phyloP scores from a whole-genome alignment of 257 asterid genomes.

The Lycium barbarum region DNA sequence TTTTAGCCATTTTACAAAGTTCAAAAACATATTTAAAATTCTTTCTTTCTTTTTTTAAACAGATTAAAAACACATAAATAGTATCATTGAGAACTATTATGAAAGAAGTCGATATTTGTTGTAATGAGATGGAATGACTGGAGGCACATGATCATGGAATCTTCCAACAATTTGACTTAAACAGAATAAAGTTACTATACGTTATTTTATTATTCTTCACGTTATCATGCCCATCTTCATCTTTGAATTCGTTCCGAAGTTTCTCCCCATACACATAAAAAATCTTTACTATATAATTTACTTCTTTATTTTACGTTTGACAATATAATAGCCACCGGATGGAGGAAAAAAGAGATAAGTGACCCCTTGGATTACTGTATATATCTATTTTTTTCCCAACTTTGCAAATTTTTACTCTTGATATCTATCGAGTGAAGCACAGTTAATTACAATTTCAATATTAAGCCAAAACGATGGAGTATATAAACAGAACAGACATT shows the following conservation, averaged over 20 bases:
- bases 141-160: constrained; percentile 21
- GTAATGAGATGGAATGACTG: constrained; percentile 6
- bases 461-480: too few relatives aligned
- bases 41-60: too few relatives aligned
- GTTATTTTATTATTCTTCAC: neutral
- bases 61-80: too few relatives aligned
- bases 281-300: neutral
- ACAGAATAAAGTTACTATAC: neutral
- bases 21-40: too few relatives aligned
- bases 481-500: too few relatives aligned
- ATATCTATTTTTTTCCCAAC: too few relatives aligned
- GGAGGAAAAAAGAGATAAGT: neutral
- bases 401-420: too few relatives aligned
- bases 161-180: neutral
- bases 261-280: neutral
- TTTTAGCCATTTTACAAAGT: too few relatives aligned
- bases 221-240: neutral
- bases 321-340: neutral
- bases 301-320: neutral
- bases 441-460: too few relatives aligned
- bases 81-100: too few relatives aligned
- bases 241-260: neutral
- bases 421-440: too few relatives aligned
- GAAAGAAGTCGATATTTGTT: too few relatives aligned
- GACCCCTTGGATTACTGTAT: neutral